Base-by-base conservation (phyloP, 1,139 yeast species). In the Maudiozyma humilis region DNA sequence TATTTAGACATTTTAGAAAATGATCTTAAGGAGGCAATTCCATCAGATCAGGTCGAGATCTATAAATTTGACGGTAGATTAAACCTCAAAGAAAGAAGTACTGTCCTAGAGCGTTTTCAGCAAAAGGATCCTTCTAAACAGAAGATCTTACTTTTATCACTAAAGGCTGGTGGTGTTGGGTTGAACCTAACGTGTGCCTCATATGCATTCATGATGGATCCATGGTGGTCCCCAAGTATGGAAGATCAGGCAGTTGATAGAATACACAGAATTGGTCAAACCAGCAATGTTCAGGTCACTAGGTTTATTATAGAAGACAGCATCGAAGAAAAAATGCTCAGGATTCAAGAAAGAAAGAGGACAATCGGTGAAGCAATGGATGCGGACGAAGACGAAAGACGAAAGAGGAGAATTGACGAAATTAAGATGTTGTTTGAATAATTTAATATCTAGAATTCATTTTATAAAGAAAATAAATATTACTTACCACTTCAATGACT, bases 81-180 rank as follows among this genome's bases (percentile, higher is more conserved):
- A 51, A 73, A 73, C 20, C 71, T 85, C 68, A 75, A 71, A 25
- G 86, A 82, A 47, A 71, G 98, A 32, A 75, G 79, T 27, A 65
- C 65, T 15, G 77, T 86, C 0, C 64, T 89, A 38, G 72, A 70
- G 15, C 70, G 71, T 16, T 89, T 89, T 59, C 66, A 67, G 36
- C 55, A 57, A 1, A 62, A 67, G 8, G 60, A 57, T 38, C 51
- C 58, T 14, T 53, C 60, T 14, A 68, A 68, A 43, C 64, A 79
- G 3, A 73, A 79, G 1, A 73, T 89, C 1, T 62, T 91, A 16
- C 66, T 89, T 17, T 64, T 91, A 31, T 84, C 95, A 1, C 67
- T 89, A 49, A 89, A 87, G 62, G 95, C 97, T 0, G 97, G 98
- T 15, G 97, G 97, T 3, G 96, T 89, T 7, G 98, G 98, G 0